Percentiles rank a stretch among this genome's conserved stretches.
phyloP scores from a whole-genome alignment of 768 basidiomycete genomes.

The Tephrocybe sp. region DNA sequence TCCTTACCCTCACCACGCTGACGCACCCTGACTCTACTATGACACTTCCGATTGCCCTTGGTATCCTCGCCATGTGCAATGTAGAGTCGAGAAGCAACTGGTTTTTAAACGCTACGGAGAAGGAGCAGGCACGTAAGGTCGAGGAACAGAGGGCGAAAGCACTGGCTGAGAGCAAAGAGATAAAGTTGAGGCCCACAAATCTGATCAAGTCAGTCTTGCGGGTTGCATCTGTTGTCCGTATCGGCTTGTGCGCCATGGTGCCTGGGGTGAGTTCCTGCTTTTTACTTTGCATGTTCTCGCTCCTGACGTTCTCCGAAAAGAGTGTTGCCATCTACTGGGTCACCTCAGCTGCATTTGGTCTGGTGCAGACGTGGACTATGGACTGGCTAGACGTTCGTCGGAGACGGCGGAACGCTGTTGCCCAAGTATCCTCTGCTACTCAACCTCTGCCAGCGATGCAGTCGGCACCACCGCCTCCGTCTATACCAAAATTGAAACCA shows the following conservation, averaged over 20 bases:
- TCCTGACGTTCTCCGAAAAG: constrained; percentile 29
- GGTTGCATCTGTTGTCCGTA: constrained; percentile 59
- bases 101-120: constrained; percentile 62
- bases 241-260: constrained; percentile 61
- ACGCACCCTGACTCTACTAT: constrained; percentile 70
- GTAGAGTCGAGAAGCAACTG: constrained; percentile 69
- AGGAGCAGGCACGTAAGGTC: constrained; percentile 44
- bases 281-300: background rate
- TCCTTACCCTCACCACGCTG: constrained; percentile 69
- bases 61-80: constrained; percentile 73
- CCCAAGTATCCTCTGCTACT: constrained; percentile 5
- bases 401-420: constrained; percentile 18
- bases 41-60: constrained; percentile 66
- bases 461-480: background rate
- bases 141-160: constrained; percentile 47
- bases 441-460: background rate
- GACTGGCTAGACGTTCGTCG: constrained; percentile 58
- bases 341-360: constrained; percentile 70
- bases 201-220: constrained; percentile 56
- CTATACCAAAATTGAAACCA: background rate
- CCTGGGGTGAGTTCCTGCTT: constrained; percentile 58
- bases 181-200: constrained; percentile 37
- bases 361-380: constrained; percentile 72
- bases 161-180: constrained; percentile 43
- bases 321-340: constrained; percentile 75